These are phyloP conservation scores for Geotrichum candidum DNA, from an alignment of 1,139 yeast genomes.

Conservation along the genomic window DNA sequence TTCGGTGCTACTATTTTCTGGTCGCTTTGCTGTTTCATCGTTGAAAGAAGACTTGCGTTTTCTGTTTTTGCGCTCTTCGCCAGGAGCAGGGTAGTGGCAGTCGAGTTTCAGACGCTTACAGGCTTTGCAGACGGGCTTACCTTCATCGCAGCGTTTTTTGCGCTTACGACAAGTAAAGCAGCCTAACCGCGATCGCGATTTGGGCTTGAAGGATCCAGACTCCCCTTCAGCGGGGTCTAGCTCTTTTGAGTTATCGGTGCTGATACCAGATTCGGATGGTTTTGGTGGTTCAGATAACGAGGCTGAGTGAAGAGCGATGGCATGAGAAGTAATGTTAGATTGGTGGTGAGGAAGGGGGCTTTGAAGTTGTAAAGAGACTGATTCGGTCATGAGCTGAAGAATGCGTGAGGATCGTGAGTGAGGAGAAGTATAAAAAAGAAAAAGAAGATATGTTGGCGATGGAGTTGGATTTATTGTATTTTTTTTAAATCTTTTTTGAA, in stretches of 20 bases:
- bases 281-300: neutral
- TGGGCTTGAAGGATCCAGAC: neutral
- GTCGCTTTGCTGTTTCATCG: neutral
- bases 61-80: conserved; percentile 42
- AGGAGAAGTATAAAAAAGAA: too few relatives aligned
- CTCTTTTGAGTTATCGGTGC: neutral
- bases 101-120: conserved; percentile 49
- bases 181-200: conserved; percentile 42
- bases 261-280: neutral
- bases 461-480: too few relatives aligned
- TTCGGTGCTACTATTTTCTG: neutral
- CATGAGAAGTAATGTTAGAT: neutral
- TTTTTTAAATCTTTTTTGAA: too few relatives aligned
- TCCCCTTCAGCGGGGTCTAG: neutral
- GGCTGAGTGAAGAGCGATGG: neutral
- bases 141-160: conserved; percentile 67
- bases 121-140: conserved; percentile 53
- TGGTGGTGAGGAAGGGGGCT: neutral
- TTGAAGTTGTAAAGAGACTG: neutral
- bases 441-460: too few relatives aligned
- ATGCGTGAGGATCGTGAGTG: neutral
- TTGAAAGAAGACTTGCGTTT: conserved; percentile 19
- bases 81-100: conserved; percentile 52
- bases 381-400: neutral
- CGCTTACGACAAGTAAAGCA: conserved; percentile 66